Conservation (phyloP, 1,139 yeast genomes). For the Hanseniaspora sp. region DNA sequence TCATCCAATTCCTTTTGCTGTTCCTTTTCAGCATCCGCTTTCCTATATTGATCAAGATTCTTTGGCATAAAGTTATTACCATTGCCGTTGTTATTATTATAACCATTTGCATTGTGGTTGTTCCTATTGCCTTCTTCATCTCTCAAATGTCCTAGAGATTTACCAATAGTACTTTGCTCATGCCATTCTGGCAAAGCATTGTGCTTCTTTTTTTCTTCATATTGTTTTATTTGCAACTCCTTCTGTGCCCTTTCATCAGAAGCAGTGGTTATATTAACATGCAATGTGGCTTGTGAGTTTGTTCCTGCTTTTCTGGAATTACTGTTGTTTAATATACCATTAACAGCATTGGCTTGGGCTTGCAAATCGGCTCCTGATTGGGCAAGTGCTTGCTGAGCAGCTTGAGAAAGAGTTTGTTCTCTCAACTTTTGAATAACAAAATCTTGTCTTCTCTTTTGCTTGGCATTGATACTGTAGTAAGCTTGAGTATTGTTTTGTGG, state of each 20-base stretch:
- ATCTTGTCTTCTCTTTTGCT: constrained; percentile 33
- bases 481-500: constrained; percentile 64
- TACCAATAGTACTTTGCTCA: constrained; percentile 76
- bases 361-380: constrained; percentile 25
- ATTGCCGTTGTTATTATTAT: background rate
- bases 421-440: constrained; percentile 22
- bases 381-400: constrained; percentile 22
- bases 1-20: constrained; percentile 52
- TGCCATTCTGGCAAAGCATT: constrained; percentile 98
- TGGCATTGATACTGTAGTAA: constrained; percentile 44
- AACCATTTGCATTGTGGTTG: constrained; percentile 17
- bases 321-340: constrained; percentile 29
- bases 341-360: constrained; percentile 17
- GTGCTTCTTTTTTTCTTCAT: constrained; percentile 70
- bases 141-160: constrained; percentile 43
- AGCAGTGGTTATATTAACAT: constrained; percentile 80
- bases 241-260: constrained; percentile 65
- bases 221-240: constrained; percentile 56
- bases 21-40: constrained; percentile 37
- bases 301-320: constrained; percentile 34
- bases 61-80: constrained; percentile 8
- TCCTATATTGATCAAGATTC: constrained; percentile 13
- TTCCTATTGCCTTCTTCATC: constrained; percentile 30
- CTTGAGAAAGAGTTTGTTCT: constrained; percentile 27
- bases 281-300: constrained; percentile 52